Evolutionary conservation across 2,329 filamentous ascomycete genomes (phyloP).

Genomic region (Ceratocystis diversiconidia): DNA sequence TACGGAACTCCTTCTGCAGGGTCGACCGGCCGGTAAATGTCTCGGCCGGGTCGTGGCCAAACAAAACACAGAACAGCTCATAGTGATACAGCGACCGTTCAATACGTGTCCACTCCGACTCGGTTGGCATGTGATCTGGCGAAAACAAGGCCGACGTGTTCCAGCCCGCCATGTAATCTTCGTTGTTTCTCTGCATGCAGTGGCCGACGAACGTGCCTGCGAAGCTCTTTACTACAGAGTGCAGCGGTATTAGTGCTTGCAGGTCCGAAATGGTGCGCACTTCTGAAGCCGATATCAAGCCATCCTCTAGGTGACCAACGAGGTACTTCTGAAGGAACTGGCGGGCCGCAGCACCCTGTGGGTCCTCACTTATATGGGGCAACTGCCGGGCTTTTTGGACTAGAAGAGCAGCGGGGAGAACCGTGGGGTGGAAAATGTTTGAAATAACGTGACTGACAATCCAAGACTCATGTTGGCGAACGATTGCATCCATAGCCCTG

Average conservation of each 20-base stretch:
- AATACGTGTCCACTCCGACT: constrained; percentile 9
- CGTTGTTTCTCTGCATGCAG: not conserved
- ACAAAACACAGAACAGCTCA: constrained; percentile 15
- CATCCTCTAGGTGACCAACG: not conserved
- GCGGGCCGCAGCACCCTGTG: not conserved
- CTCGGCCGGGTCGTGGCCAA: constrained; percentile 10
- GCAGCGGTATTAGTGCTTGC: not conserved
- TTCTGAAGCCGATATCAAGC: not conserved
- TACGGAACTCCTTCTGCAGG: constrained; percentile 7
- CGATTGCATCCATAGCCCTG: not conserved
- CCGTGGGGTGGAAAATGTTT: not conserved
- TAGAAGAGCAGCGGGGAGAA: constrained; percentile 8
- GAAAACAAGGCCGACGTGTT: constrained; percentile 9
- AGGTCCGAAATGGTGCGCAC: constrained; percentile 3
- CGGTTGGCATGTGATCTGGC: not conserved
- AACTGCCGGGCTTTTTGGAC: constrained; percentile 10
- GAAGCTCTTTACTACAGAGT: not conserved
- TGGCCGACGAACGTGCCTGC: not conserved
- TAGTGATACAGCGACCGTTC: constrained; percentile 13
- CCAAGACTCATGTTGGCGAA: not conserved
- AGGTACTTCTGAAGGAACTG: constrained; percentile 1
- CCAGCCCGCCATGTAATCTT: constrained; percentile 8
- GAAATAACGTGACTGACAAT: not conserved
- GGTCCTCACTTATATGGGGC: not conserved
- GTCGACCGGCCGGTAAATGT: not conserved